Evolutionary conservation across 2,329 filamentous ascomycete species (phyloP).

Genomic region (Aspergillus melleus): DNA sequence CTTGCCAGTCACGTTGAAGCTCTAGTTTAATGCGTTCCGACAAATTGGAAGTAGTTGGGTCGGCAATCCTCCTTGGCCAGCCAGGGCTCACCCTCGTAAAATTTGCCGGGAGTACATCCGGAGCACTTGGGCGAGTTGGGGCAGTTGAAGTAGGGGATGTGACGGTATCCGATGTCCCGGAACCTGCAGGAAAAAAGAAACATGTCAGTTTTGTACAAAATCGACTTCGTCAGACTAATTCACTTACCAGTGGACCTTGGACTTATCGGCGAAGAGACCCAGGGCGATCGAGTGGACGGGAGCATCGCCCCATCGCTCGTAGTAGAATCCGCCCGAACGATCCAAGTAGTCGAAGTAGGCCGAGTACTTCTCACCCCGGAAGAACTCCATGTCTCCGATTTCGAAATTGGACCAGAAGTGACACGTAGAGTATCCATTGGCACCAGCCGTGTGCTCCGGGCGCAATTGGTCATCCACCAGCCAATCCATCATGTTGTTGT

Average conservation of each 20-base stretch:
- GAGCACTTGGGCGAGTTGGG: conserved; percentile 93
- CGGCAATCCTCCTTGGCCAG: conserved; percentile 90
- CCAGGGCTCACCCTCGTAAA: conserved; percentile 85
- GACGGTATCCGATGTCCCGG: conserved; percentile 97
- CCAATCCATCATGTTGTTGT: conserved; percentile 86
- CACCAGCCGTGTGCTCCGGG: conserved; percentile 75
- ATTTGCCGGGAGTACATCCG: conserved; percentile 79
- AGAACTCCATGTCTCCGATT: conserved; percentile 90
- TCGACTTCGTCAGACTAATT: not conserved
- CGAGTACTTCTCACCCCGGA: conserved; percentile 84
- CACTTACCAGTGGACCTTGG: conserved; percentile 86
- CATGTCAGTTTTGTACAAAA: conserved; percentile 2
- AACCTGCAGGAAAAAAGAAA: conserved; percentile 65
- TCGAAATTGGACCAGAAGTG: conserved; percentile 99
- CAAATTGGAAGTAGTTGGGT: conserved; percentile 96
- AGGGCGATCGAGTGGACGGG: conserved; percentile 94
- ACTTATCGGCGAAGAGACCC: conserved; percentile 86
- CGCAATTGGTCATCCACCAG: conserved; percentile 74
- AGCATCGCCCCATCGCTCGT: conserved; percentile 97
- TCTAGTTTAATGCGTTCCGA: conserved; percentile 67
- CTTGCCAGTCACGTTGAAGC: not conserved
- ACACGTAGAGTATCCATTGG: conserved; percentile 94
- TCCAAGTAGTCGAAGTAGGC: conserved; percentile 97
- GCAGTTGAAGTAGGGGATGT: conserved; percentile 98
- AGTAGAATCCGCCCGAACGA: conserved; percentile 93